Evolutionary conservation across 1,139 yeast species (phyloP).

Genomic region (Yamadazyma atmosphaerica): DNA sequence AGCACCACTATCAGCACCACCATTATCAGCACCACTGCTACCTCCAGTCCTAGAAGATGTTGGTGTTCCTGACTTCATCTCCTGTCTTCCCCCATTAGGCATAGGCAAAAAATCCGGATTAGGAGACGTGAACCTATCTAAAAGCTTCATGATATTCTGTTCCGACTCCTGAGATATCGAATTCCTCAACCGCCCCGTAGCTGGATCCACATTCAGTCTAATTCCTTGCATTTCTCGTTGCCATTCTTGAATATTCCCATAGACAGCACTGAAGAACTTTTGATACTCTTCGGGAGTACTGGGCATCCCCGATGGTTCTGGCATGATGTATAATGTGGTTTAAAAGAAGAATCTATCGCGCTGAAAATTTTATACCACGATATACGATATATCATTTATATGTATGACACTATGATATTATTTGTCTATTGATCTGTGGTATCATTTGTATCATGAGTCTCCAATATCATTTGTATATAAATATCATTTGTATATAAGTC

Average conservation of each 20-base stretch:
- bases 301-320: conserved; percentile 15
- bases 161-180: background rate
- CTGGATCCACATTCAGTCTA: background rate
- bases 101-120: background rate
- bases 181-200: background rate
- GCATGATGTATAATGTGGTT: too few relatives aligned
- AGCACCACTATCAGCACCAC: too few relatives aligned
- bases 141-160: background rate
- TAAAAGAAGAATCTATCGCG: too few relatives aligned
- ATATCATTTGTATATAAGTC: too few relatives aligned
- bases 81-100: background rate
- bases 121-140: background rate
- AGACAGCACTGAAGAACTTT: conserved; percentile 1
- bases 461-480: too few relatives aligned
- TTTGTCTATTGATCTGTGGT: too few relatives aligned
- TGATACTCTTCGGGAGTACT: background rate
- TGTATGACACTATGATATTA: too few relatives aligned
- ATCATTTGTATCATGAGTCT: too few relatives aligned
- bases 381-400: too few relatives aligned
- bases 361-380: background rate
- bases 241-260: conserved; percentile 1
- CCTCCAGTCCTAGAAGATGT: too few relatives aligned
- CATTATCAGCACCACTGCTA: too few relatives aligned
- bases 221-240: background rate
- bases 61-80: background rate